phyloP scores from a whole-genome alignment of 1,139 yeast species.

The Suzukiozyma palmioleophila region DNA sequence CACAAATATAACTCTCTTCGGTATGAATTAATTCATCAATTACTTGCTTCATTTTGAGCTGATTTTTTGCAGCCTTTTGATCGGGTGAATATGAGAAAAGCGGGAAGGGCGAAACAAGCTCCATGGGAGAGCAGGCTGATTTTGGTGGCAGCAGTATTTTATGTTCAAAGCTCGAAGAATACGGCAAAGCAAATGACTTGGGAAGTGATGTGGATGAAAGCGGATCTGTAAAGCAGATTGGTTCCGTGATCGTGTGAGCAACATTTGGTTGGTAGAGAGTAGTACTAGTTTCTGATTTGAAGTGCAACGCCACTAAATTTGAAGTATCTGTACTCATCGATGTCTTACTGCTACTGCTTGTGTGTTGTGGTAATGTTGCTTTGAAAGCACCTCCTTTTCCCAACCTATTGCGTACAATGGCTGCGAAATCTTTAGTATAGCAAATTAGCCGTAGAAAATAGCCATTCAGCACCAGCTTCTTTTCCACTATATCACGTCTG shows the following conservation, averaged over 20 bases:
- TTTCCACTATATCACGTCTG: too few relatives aligned
- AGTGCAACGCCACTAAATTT: neutral
- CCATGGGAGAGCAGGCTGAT: slow-evolving; percentile 8
- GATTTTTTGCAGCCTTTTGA: slow-evolving; percentile 5
- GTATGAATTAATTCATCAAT: slow-evolving; percentile 46
- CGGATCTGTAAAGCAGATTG: neutral
- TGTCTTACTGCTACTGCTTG: neutral
- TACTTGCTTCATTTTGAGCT: slow-evolving; percentile 27
- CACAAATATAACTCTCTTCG: slow-evolving; percentile 42
- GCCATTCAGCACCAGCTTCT: too few relatives aligned
- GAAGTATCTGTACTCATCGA: neutral
- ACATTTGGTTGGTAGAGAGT: neutral
- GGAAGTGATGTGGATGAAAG: neutral
- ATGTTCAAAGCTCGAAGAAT: neutral
- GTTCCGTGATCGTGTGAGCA: neutral
- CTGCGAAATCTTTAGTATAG: neutral
- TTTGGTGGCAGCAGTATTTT: neutral
- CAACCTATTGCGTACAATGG: neutral
- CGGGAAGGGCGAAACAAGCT: slow-evolving; percentile 22
- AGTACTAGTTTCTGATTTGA: neutral
- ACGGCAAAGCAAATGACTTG: neutral
- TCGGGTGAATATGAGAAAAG: slow-evolving; percentile 14
- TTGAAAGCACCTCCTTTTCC: too few relatives aligned
- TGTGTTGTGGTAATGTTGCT: too few relatives aligned
- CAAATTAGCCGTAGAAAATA: too few relatives aligned